Base-by-base conservation (phyloP, 176 grass and related monocot species). In the Zoysia japonica region DNA sequence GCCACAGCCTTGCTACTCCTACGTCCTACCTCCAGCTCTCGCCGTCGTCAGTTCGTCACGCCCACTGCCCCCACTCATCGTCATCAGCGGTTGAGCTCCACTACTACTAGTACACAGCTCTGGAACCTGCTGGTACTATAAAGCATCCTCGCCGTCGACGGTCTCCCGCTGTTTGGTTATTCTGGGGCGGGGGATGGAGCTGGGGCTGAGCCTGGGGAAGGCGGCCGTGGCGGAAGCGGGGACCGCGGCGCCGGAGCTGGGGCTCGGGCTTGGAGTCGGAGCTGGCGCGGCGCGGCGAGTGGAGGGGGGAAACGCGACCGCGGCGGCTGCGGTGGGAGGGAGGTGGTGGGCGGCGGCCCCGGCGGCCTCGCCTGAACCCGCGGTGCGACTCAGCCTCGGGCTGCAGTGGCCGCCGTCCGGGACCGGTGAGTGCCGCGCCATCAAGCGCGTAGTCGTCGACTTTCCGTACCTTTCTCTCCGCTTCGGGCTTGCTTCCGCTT, bases 161-260 rank as follows among this genome's bases (percentile, higher is more conserved):
- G 16, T 2, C 9, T 45, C 10, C 54, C 15, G 72, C 51, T n/a
- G 71, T 37, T 20, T 9, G 16, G 2, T 39, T 20, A 9, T 69
- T 12, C 16, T 5, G 7, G 50, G 5, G 4, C 51, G 5, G 68
- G 42, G 42, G 68, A 94, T 94, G 92, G 92, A 94, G 86, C 77
- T 94, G 54, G 89, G 89, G 85, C 80, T 94, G 67, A 89, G 92
- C 81, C 69, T 94, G 39, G 89, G 89, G 3, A 86, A 89, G 7
- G 14, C 46, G 7, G 40, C 71, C 13, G 50, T 74, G 83, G 62
- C 59, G 45, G 83, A 89, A 42, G 72, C 63, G 9, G 73, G 65
- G 71, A 75, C 42, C 64, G 62, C 36, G 11, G 7, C n/a, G 39
- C 85, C 67, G 59, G 89, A 87, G 70, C 71, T 90, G 56, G 85